Evolutionary conservation across 2,329 filamentous ascomycete species (phyloP).

Genomic region (Claviceps fusiformis): DNA sequence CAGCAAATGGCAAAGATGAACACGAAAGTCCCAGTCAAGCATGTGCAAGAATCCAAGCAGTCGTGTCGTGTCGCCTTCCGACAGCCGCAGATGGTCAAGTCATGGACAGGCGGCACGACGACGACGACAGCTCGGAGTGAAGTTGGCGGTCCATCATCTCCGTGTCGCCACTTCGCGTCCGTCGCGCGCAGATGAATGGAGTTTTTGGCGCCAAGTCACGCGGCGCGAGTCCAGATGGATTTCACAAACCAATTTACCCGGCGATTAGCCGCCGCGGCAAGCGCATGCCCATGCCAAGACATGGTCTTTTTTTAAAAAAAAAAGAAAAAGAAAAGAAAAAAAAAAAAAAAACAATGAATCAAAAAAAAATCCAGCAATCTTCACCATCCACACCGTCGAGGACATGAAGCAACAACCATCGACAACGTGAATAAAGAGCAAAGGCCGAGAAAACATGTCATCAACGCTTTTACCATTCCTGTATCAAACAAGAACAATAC

Average conservation of each 20-base stretch:
- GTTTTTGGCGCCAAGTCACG: conserved; percentile 9
- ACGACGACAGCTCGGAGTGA: no score
- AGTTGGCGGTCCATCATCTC: neutral
- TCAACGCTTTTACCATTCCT: conserved; percentile 50
- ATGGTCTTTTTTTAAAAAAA: neutral
- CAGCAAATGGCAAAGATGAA: neutral
- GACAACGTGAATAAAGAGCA: neutral
- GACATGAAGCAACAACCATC: neutral
- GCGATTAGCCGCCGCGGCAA: neutral
- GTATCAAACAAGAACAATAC: conserved; percentile 54
- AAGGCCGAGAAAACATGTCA: conserved; percentile 22
- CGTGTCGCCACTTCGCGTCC: neutral
- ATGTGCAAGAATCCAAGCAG: neutral
- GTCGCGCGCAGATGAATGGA: conserved; percentile 6
- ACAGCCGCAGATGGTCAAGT: neutral
- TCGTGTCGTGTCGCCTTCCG: neutral
- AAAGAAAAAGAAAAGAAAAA: no score
- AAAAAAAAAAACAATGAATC: no score
- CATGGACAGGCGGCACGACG: neutral
- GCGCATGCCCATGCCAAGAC: neutral
- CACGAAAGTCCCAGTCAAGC: neutral
- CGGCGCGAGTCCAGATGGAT: neutral
- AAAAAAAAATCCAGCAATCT: neutral
- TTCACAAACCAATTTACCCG: neutral
- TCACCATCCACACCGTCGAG: neutral